A percentile compares a stretch with the other conserved stretches of the same genome.
Evolutionary conservation across 2,329 filamentous ascomycete species (phyloP).

Genomic region (Microcyclosporella mali): DNA sequence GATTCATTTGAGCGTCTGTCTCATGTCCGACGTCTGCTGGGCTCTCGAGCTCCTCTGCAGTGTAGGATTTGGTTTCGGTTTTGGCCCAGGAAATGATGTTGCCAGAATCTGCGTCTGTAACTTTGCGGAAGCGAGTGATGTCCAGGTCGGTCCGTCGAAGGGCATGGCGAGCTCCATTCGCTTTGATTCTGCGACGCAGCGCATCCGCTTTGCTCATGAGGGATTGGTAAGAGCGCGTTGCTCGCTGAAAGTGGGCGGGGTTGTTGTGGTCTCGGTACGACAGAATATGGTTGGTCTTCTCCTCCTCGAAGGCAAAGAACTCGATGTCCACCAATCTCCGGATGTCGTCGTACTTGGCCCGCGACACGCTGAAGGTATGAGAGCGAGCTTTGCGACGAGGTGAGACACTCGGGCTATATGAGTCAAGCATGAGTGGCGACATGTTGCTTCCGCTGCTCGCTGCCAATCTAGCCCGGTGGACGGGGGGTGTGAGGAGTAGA

Average conservation of each 20-base stretch:
- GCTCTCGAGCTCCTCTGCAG: conserved; percentile 21
- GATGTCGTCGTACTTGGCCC: conserved; percentile 23
- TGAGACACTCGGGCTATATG: conserved; percentile 9
- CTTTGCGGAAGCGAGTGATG: conserved; percentile 23
- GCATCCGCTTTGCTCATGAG: conserved; percentile 11
- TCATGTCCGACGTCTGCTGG: conserved; percentile 28
- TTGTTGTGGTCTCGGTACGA: conserved; percentile 28
- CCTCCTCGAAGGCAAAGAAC: conserved; percentile 35
- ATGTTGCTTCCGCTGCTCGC: conserved; percentile 4
- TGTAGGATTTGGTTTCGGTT: conserved; percentile 27
- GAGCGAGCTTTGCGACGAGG: conserved; percentile 14
- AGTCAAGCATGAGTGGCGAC: conserved; percentile 18
- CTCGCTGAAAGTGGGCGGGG: conserved; percentile 24
- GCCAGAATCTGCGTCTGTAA: conserved; percentile 23
- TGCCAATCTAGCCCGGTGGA: background rate
- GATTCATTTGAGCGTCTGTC: conserved; percentile 27
- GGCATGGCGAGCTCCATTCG: conserved; percentile 4
- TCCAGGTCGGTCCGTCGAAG: conserved; percentile 8
- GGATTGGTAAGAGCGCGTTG: conserved; percentile 18
- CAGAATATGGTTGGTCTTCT: conserved; percentile 29
- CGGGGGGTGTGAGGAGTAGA: background rate
- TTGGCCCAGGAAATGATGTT: conserved; percentile 30
- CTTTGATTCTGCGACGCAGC: conserved; percentile 9
- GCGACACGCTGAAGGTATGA: conserved; percentile 17
- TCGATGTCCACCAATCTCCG: conserved; percentile 36